Percentiles rank a stretch among this genome's conserved stretches.
phyloP scores from a whole-genome alignment of 202 grass and related monocot species.

The Saccharum hybrid region DNA sequence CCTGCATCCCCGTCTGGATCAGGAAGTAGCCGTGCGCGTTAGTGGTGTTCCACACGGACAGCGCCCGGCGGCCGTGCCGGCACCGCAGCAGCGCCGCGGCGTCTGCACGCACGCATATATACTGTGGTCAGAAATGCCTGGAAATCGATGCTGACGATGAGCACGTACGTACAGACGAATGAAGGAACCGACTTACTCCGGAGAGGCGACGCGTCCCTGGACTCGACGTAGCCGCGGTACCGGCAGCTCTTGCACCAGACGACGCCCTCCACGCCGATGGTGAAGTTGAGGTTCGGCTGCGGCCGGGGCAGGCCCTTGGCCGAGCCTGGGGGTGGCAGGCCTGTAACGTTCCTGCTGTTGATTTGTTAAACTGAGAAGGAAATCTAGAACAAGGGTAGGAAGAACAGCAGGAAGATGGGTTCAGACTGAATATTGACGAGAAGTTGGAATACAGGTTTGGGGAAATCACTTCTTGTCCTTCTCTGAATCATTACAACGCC shows the following conservation, averaged over 20 bases:
- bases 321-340: slow-evolving; percentile 5
- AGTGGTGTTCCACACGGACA: slow-evolving; percentile 38
- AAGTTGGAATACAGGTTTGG: too few relatives aligned
- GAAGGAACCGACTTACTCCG: background rate
- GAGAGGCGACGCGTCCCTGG: slow-evolving; percentile 58
- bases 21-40: slow-evolving; percentile 63
- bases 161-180: background rate
- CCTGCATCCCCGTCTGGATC: slow-evolving; percentile 60
- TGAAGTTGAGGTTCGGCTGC: slow-evolving; percentile 44
- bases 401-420: too few relatives aligned
- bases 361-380: too few relatives aligned
- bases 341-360: too few relatives aligned
- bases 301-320: slow-evolving; percentile 40
- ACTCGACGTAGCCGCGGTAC: slow-evolving; percentile 38
- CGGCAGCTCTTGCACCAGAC: slow-evolving; percentile 56
- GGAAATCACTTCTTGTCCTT: too few relatives aligned
- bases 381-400: too few relatives aligned
- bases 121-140: background rate
- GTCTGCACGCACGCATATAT: slow-evolving; percentile 11
- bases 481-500: too few relatives aligned
- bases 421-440: too few relatives aligned
- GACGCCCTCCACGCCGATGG: slow-evolving; percentile 50
- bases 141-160: background rate
- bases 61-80: slow-evolving; percentile 15
- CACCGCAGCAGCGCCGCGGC: slow-evolving; percentile 54